Percentiles rank a stretch among this genome's conserved stretches.
phyloP scores from a whole-genome alignment of 192 early-diverging fungal species.

The Chytriomyces sp. region DNA sequence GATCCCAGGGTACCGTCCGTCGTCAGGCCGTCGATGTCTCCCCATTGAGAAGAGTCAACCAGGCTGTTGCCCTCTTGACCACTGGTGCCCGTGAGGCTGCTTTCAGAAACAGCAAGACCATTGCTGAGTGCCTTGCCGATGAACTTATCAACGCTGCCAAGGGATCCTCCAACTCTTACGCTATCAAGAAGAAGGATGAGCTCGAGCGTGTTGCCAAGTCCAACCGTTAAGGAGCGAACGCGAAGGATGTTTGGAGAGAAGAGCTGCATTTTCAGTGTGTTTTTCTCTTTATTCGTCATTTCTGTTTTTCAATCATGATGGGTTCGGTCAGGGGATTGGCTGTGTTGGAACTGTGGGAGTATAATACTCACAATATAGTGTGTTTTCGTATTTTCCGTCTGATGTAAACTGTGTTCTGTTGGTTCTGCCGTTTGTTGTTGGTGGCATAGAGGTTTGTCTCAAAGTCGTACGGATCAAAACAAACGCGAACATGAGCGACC shows the following conservation, averaged over 20 bases:
- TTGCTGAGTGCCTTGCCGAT: constrained; percentile 99
- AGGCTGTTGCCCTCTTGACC: constrained; percentile 91
- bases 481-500: no score
- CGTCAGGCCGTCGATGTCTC: constrained; percentile 99
- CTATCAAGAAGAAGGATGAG: constrained; percentile 99
- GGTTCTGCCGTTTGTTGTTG: no score
- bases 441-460: no score
- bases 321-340: no score
- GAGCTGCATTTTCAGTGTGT: constrained; percentile 41
- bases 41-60: constrained; percentile 96
- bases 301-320: not conserved
- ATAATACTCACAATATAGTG: no score
- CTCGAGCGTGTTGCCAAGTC: constrained; percentile 87
- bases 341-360: no score
- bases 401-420: no score
- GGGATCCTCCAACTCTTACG: constrained; percentile 99
- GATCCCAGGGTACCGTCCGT: constrained; percentile 95
- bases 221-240: constrained; percentile 37
- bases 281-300: constrained; percentile 41
- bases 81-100: constrained; percentile 96
- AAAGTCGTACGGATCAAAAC: no score
- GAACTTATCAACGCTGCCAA: constrained; percentile 96
- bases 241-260: constrained; percentile 38
- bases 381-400: no score
- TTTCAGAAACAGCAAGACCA: constrained; percentile 99